phyloP scores from a whole-genome alignment of 495 filamentous ascomycete genomes.

The Aspergillus baeticus region DNA sequence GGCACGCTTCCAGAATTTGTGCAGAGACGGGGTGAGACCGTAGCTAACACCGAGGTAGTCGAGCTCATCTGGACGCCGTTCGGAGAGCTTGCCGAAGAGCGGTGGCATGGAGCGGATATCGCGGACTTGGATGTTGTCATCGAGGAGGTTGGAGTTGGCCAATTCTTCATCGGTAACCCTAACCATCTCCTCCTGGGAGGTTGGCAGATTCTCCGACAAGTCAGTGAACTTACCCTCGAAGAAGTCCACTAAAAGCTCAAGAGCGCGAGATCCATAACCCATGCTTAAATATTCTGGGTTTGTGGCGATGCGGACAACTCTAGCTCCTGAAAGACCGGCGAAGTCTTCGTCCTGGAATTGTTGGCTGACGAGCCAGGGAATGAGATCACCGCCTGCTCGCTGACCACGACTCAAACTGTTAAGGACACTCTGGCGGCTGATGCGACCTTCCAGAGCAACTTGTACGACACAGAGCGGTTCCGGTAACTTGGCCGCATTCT shows the following conservation, averaged over 20 bases:
- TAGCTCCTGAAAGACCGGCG: constrained; percentile 86
- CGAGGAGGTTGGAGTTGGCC: constrained; percentile 70
- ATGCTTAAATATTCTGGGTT: constrained; percentile 92
- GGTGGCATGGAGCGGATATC: constrained; percentile 92
- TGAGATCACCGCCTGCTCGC: constrained; percentile 89
- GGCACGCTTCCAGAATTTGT: constrained; percentile 94
- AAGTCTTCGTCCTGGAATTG: constrained; percentile 99
- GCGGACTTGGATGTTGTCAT: constrained; percentile 85
- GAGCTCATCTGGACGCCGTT: constrained; percentile 74
- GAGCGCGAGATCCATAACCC: constrained; percentile 90
- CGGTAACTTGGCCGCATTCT: constrained; percentile 73
- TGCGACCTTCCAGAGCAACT: constrained; percentile 90
- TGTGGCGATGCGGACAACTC: constrained; percentile 92
- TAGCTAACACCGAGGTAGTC: constrained; percentile 97
- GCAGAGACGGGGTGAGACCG: constrained; percentile 81
- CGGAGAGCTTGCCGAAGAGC: constrained; percentile 83
- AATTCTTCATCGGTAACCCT: constrained; percentile 85
- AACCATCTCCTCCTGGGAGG: constrained; percentile 58
- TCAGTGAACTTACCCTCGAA: constrained; percentile 92
- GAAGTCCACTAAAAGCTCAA: constrained; percentile 84
- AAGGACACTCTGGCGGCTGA: constrained; percentile 88
- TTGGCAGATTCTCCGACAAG: constrained; percentile 61
- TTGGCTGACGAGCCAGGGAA: constrained; percentile 96
- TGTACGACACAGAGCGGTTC: constrained; percentile 96
- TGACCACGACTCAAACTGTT: constrained; percentile 86